Evolutionary conservation across 108 stramenopile genomes (phyloP).

Genomic region (Discostella stelligeroides): DNA sequence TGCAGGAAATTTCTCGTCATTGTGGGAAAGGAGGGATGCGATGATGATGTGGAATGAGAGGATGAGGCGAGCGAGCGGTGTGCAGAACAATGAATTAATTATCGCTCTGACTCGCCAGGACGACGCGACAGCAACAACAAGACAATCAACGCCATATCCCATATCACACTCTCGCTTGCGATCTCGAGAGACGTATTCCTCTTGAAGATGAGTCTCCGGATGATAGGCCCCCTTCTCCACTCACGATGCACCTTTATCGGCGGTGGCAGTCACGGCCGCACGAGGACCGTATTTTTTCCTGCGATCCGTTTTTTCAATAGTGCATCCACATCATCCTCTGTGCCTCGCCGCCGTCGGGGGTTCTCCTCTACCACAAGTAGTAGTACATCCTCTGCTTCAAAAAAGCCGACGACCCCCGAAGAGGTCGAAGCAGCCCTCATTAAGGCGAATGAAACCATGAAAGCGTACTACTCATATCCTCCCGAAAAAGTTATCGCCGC

Average conservation of each 20-base stretch:
- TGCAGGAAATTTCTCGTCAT: too few relatives aligned
- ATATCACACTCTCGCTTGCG: background rate
- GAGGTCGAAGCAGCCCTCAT: constrained; percentile 53
- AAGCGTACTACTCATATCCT: constrained; percentile 67
- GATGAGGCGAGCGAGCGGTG: too few relatives aligned
- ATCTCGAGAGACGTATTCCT: background rate
- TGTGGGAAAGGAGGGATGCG: too few relatives aligned
- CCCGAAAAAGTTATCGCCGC: constrained; percentile 52
- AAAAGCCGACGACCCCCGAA: constrained; percentile 24
- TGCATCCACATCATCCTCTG: background rate
- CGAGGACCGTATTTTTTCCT: background rate
- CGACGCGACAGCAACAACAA: too few relatives aligned
- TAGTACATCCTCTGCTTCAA: constrained; percentile 4
- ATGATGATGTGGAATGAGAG: too few relatives aligned
- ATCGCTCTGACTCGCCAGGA: too few relatives aligned
- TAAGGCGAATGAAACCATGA: constrained; percentile 74
- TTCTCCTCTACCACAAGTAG: background rate
- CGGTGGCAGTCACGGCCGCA: background rate
- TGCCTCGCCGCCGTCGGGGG: background rate
- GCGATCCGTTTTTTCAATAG: background rate
- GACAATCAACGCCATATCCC: background rate
- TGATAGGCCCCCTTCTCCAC: constrained; percentile 1
- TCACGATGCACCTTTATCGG: background rate
- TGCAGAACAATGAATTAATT: too few relatives aligned
- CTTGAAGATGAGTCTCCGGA: constrained; percentile 6